phyloP scores from a whole-genome alignment of 805 yeast genomes.

The Ogataea siamensis region DNA sequence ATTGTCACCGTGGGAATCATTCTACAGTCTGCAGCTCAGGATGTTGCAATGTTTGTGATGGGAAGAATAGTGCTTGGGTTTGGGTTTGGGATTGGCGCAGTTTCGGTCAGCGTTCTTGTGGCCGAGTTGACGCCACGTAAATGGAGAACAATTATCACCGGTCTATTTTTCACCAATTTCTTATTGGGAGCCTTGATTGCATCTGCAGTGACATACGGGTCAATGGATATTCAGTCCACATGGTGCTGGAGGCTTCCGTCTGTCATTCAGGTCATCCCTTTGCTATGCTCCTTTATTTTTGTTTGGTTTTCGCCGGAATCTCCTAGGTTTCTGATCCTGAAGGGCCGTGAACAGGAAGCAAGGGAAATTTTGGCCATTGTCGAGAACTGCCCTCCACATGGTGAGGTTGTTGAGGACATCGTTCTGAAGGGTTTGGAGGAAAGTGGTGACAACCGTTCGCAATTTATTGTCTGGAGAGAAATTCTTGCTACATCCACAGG shows the following conservation, averaged over 20 bases:
- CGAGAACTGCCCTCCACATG: constrained; percentile 28
- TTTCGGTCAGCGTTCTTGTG: constrained; percentile 30
- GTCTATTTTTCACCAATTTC: constrained; percentile 43
- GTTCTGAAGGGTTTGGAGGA: constrained; percentile 27
- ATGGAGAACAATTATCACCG: constrained; percentile 32
- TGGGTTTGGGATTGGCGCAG: constrained; percentile 19
- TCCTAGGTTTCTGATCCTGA: constrained; percentile 38
- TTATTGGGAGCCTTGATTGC: constrained; percentile 45
- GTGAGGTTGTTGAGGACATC: constrained; percentile 30
- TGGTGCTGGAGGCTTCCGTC: constrained; percentile 56
- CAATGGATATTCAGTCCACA: constrained; percentile 37
- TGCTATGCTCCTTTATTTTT: constrained; percentile 37
- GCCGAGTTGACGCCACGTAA: constrained; percentile 31
- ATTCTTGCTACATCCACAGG: constrained; percentile 35
- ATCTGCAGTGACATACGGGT: constrained; percentile 38
- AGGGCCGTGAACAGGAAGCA: constrained; percentile 39
- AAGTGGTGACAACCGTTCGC: constrained; percentile 15
- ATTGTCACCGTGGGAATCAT: constrained; percentile 53
- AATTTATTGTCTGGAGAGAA: constrained; percentile 25
- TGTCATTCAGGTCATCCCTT: constrained; percentile 46
- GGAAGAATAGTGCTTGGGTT: constrained; percentile 37
- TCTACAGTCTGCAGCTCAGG: constrained; percentile 40
- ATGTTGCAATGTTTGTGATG: constrained; percentile 35
- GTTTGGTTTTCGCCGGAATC: constrained; percentile 41
- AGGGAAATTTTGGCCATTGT: constrained; percentile 37